Conservation (phyloP, 2,329 filamentous ascomycete genomes). For the Colletotrichum paranaense region DNA sequence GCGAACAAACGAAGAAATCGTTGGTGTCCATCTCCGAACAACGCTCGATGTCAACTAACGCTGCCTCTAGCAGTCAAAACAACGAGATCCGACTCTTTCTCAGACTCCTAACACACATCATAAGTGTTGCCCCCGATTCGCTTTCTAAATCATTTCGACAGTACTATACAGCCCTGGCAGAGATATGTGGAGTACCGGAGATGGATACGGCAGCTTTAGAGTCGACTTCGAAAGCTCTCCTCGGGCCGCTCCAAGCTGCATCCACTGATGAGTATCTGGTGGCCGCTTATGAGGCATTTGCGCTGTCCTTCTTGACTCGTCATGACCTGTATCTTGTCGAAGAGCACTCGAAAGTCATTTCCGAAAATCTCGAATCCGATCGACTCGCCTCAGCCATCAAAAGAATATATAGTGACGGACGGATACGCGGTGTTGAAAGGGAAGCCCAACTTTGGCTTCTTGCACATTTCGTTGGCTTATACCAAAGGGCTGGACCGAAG, state of each 20-base stretch:
- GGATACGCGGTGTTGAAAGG: constrained; percentile 42
- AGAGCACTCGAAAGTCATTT: constrained; percentile 49
- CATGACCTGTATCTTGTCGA: constrained; percentile 54
- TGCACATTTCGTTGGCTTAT: constrained; percentile 73
- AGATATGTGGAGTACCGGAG: constrained; percentile 41
- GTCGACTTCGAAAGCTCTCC: constrained; percentile 38
- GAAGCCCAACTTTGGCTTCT: constrained; percentile 71
- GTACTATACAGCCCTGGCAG: constrained; percentile 56
- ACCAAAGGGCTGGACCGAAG: constrained; percentile 50
- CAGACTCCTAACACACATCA: constrained; percentile 47
- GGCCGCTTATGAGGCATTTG: constrained; percentile 49
- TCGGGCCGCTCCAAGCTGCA: constrained; percentile 35
- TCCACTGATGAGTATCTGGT: constrained; percentile 18
- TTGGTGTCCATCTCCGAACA: background rate
- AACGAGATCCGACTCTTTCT: constrained; percentile 47
- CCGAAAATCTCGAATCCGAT: constrained; percentile 50
- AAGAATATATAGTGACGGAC: constrained; percentile 44
- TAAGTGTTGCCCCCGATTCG: constrained; percentile 42
- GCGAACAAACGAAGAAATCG: constrained; percentile 25
- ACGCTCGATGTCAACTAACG: background rate
- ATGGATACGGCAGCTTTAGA: constrained; percentile 29
- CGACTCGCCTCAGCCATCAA: constrained; percentile 56
- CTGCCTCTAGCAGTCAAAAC: constrained; percentile 33
- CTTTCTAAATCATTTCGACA: constrained; percentile 41
- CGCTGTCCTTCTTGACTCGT: constrained; percentile 51